A percentile compares a stretch with the other conserved stretches of the same genome.
Evolutionary conservation across 495 filamentous ascomycete species (phyloP).

Genomic region (Penicillium roqueforti): DNA sequence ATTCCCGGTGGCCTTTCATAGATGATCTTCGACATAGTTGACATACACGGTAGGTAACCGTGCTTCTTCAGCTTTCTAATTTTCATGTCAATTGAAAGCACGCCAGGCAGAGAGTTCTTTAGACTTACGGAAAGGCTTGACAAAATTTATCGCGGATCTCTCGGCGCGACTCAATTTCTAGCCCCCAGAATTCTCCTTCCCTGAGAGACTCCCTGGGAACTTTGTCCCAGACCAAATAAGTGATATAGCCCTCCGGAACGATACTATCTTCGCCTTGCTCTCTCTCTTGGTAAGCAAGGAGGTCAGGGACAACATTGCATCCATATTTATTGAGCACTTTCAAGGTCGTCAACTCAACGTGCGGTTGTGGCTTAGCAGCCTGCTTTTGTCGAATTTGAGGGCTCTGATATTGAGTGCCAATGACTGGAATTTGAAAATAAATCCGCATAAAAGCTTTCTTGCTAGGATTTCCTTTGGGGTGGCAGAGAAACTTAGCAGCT

Average conservation of each 20-base stretch:
- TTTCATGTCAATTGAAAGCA: not conserved
- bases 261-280: constrained; percentile 3
- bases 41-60: not conserved
- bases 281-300: constrained; percentile 4
- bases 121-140: constrained; percentile 1
- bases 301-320: constrained; percentile 8
- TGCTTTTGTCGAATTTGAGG: constrained; percentile 2
- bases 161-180: not conserved
- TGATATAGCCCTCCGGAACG: constrained; percentile 12
- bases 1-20: not conserved
- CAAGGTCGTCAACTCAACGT: constrained; percentile 1
- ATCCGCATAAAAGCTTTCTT: no score
- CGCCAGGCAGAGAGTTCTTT: not conserved
- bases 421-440: constrained; percentile 14
- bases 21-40: not conserved
- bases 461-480: constrained; percentile 2
- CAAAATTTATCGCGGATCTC: constrained; percentile 8
- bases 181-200: constrained; percentile 10
- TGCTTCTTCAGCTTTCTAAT: not conserved
- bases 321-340: not conserved
- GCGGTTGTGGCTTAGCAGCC: not conserved
- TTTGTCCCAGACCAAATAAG: constrained; percentile 9
- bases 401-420: constrained; percentile 5
- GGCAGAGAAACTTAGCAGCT: constrained; percentile 8
- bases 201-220: constrained; percentile 8